A percentile compares a stretch with the other conserved stretches of the same genome.
Evolutionary conservation across 2,329 filamentous ascomycete species (phyloP).

Genomic region (Phialocephala subalpina): DNA sequence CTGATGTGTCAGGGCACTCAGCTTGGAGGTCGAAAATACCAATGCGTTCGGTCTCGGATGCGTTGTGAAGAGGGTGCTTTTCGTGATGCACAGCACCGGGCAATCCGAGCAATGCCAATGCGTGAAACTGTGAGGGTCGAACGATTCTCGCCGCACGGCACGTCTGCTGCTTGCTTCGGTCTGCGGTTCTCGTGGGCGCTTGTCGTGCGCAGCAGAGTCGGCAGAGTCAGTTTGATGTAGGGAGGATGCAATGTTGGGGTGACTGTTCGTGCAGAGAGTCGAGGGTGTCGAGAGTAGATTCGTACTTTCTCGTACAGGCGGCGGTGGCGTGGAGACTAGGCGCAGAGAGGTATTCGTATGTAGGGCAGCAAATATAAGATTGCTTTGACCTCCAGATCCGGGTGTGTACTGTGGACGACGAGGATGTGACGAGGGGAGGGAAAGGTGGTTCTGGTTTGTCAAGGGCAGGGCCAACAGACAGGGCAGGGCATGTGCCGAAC

Average conservation of each 20-base stretch:
- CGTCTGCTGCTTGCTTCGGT: neutral
- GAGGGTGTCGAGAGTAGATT: neutral
- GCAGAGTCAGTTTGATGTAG: neutral
- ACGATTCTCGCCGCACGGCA: conserved; percentile 11
- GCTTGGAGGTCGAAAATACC: conserved; percentile 29
- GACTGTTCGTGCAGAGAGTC: neutral
- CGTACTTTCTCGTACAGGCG: neutral
- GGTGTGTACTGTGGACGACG: neutral
- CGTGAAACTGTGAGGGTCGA: conserved; percentile 35
- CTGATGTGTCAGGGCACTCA: conserved; percentile 37
- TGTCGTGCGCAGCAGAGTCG: neutral
- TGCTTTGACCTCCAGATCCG: conserved; percentile 26
- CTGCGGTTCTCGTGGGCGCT: neutral
- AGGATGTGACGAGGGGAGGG: conserved; percentile 17
- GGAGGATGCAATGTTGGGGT: neutral
- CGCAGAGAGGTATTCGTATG: neutral
- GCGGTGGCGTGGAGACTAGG: neutral
- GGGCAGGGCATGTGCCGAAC: conserved; percentile 21
- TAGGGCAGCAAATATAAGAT: conserved; percentile 20
- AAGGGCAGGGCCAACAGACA: conserved; percentile 22
- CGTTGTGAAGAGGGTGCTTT: conserved; percentile 23
- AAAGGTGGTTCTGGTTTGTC: conserved; percentile 13
- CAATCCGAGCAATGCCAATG: conserved; percentile 36
- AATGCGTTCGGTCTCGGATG: conserved; percentile 41
- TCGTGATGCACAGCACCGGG: conserved; percentile 31